phyloP scores from a whole-genome alignment of 2,329 filamentous ascomycete genomes.

The Cryphonectria japonica region DNA sequence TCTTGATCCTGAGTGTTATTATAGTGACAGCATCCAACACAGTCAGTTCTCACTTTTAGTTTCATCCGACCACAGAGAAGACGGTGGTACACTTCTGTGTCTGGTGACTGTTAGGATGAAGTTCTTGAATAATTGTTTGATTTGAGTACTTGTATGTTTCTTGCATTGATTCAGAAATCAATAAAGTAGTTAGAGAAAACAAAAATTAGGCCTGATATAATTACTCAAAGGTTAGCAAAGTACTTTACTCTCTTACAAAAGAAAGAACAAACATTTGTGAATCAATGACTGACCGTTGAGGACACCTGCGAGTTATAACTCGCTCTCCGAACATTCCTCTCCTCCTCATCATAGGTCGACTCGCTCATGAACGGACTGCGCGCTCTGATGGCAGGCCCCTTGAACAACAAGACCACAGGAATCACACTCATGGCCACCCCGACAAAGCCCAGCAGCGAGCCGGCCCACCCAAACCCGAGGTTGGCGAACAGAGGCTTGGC shows the following conservation, averaged over 20 bases:
- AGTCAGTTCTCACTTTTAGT: background rate
- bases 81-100: background rate
- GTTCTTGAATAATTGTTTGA: background rate
- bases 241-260: background rate
- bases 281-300: background rate
- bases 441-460: slow-evolving; percentile 66
- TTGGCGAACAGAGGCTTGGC: slow-evolving; percentile 56
- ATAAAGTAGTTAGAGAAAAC: too few species aligned
- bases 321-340: slow-evolving; percentile 4
- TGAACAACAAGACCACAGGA: slow-evolving; percentile 69
- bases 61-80: background rate
- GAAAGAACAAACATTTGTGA: background rate
- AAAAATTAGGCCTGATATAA: background rate
- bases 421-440: slow-evolving; percentile 62
- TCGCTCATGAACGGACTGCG: slow-evolving; percentile 62
- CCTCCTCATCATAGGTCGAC: slow-evolving; percentile 21
- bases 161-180: too few species aligned
- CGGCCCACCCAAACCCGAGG: slow-evolving; percentile 50
- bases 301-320: background rate
- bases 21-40: background rate
- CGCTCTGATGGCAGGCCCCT: slow-evolving; percentile 63
- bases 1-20: background rate
- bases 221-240: background rate
- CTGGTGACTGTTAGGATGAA: background rate
- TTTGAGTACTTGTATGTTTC: too few species aligned